phyloP scores from a whole-genome alignment of 1,284 basidiomycete species.

The Rhodotorula mucilaginosa region DNA sequence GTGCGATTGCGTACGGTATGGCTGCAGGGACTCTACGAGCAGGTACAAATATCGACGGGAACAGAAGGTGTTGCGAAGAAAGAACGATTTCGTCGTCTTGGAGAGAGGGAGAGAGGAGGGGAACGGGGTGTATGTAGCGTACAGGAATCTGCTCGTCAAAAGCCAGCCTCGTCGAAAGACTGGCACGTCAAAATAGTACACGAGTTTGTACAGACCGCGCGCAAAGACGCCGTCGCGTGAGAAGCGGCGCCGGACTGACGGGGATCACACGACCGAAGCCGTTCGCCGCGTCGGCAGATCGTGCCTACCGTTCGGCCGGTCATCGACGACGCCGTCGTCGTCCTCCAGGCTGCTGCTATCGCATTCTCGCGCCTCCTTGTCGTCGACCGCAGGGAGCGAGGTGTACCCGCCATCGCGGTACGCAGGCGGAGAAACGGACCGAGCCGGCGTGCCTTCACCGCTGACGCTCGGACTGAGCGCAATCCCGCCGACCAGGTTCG shows the following conservation, averaged over 20 bases:
- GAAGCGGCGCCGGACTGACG: too few relatives aligned
- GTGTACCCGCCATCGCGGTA: constrained; percentile 5
- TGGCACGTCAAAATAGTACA: too few relatives aligned
- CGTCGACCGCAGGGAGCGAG: neutral
- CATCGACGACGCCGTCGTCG: neutral
- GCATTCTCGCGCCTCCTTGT: too few relatives aligned
- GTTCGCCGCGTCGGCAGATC: neutral
- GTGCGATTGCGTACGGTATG: too few relatives aligned
- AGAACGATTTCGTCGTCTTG: neutral
- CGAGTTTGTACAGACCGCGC: too few relatives aligned
- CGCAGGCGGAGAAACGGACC: too few relatives aligned
- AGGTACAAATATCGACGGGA: neutral
- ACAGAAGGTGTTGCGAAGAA: neutral
- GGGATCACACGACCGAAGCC: neutral
- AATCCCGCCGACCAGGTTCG: neutral
- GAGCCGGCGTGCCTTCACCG: neutral
- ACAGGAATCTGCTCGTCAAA: neutral
- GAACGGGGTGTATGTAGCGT: neutral
- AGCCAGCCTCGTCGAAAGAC: too few relatives aligned
- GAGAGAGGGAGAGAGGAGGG: neutral
- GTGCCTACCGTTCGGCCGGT: neutral
- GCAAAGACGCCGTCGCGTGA: too few relatives aligned
- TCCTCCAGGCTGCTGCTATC: neutral
- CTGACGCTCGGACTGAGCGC: constrained; percentile 7
- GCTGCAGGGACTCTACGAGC: too few relatives aligned